Base-by-base conservation (phyloP, 257 asterid species). In the Ilex aquifolium region DNA sequence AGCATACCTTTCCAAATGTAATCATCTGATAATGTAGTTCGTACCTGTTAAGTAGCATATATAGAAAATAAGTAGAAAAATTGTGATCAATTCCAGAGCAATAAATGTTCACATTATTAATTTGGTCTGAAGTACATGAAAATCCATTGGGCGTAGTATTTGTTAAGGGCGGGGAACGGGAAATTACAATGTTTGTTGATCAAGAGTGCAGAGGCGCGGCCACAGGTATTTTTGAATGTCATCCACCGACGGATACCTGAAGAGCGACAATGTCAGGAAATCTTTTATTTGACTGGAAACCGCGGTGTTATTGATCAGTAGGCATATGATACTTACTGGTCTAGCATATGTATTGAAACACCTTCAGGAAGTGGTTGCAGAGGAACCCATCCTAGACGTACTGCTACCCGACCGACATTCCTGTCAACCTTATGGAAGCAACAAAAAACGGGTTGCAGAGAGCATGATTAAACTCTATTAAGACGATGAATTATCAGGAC, bases 21-120 rank as follows among this genome's bases (percentile, higher is more conserved):
- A 88, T 88, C 89, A 88, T 78, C 67, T 88, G 95, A 59, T 83
- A 88, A 72, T 88, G 96, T 69, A 85, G 82, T 76, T 83, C 95
- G 66, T 88, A 88, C 56, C 96, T 88, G 86, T 61, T 8, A 36
- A 36, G 42, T 36, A 8, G 8, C 42, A 36, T 36, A 21, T 21
- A 8, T 8, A 36, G 5, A 4, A 4, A 36, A 36, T 36, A 8
- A 36, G 42, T 36, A 36, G 0, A 36, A 21, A 8, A 36, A 36
- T 36, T 36, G 42, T 36, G 42, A 36, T 8, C 8, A 36, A 36
- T 36, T 36, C 3, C 42, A 36, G 42, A 36, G 42, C 42, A 36
- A 36, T 36, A 36, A 8, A 36, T 36, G 42, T 36, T 2, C 42
- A 36, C 42, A 21, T 21, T 21, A 21, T 4, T 36, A 6, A 53